A percentile compares a stretch with the other conserved stretches of the same genome.
phyloP scores from a whole-genome alignment of 108 stramenopile genomes.

The Mayamaea pseudoterrestris region DNA sequence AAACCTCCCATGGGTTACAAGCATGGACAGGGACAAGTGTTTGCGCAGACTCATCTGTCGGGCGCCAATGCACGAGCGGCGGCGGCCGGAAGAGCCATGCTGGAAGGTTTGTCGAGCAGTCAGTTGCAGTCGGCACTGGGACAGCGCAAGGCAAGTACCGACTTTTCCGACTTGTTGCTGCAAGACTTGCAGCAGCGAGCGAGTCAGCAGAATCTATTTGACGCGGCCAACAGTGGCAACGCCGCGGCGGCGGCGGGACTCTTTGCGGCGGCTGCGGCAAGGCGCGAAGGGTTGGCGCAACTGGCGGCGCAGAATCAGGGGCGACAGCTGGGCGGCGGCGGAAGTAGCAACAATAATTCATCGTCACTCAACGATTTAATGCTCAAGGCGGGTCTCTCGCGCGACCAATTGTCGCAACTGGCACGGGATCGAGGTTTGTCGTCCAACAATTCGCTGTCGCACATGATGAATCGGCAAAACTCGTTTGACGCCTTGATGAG shows the following conservation, averaged over 20 bases:
- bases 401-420: constrained; percentile 55
- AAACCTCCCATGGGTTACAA: constrained; percentile 43
- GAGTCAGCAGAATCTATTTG: too few species aligned
- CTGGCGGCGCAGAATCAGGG: constrained; percentile 60
- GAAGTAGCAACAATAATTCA: constrained; percentile 3
- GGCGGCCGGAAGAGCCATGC: constrained; percentile 55
- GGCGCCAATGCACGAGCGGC: constrained; percentile 42
- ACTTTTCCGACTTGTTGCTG: constrained; percentile 33
- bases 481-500: constrained; percentile 75
- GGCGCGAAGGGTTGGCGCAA: constrained; percentile 32
- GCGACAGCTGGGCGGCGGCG: constrained; percentile 11
- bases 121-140: too few species aligned
- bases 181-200: constrained; percentile 31
- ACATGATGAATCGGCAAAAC: constrained; percentile 62
- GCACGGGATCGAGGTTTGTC: constrained; percentile 36
- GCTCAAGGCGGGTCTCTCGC: constrained; percentile 52
- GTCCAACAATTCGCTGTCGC: constrained; percentile 43
- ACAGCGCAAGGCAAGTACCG: too few species aligned
- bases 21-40: constrained; percentile 27
- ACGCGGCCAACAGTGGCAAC: neutral
- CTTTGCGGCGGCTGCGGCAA: constrained; percentile 17
- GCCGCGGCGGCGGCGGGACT: constrained; percentile 17
- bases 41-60: constrained; percentile 27
- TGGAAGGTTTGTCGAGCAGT: constrained; percentile 23
- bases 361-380: constrained; percentile 44